Conservation (phyloP, 192 early-diverging fungal genomes). For the Allomyces macrogynus region DNA sequence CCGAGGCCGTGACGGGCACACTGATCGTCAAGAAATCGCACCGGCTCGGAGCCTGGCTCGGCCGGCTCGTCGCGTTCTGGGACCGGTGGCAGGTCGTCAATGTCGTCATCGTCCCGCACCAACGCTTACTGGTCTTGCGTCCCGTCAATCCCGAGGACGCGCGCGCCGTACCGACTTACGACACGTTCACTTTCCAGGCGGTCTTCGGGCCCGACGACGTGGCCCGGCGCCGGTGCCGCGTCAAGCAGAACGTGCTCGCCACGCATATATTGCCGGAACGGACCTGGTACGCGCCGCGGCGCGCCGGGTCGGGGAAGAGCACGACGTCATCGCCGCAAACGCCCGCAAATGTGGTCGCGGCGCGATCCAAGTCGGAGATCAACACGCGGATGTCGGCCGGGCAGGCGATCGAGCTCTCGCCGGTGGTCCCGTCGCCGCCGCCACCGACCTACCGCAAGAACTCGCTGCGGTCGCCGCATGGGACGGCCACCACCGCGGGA, state of each 20-base stretch:
- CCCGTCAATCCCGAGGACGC: background rate
- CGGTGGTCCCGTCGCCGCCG: too few species aligned
- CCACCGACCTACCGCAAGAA: too few species aligned
- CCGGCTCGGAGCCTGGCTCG: background rate
- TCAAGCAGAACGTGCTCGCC: background rate
- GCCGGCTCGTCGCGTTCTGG: background rate
- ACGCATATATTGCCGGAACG: background rate
- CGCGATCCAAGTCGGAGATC: background rate
- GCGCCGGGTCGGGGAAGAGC: background rate
- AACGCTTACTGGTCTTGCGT: background rate
- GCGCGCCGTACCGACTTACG: background rate
- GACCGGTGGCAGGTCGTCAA: background rate
- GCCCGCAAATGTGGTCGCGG: too few species aligned
- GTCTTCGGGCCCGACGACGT: background rate
- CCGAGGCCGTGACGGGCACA: too few species aligned
- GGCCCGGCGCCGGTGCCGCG: background rate
- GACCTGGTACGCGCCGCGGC: background rate
- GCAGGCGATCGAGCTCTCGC: too few species aligned
- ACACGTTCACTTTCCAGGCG: background rate
- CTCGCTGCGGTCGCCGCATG: too few species aligned
- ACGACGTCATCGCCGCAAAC: background rate
- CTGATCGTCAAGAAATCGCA: too few species aligned
- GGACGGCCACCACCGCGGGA: too few species aligned
- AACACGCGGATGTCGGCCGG: background rate
- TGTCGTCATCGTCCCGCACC: background rate